phyloP scores from a whole-genome alignment of 2,329 filamentous ascomycete species.

The Sordariomycetes sp. region DNA sequence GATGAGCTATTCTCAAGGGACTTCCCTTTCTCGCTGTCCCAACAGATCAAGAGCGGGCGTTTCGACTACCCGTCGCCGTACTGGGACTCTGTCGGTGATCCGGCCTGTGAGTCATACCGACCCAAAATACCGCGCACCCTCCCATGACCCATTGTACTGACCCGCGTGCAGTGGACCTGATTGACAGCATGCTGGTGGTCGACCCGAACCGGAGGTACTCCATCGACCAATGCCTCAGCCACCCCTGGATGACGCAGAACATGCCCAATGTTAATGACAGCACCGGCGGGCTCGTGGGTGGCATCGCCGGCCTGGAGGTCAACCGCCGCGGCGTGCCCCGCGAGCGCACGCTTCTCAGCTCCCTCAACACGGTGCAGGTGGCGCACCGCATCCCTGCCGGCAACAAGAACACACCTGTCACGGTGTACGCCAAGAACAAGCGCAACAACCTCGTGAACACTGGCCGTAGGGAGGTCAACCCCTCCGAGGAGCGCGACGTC shows the following conservation, averaged over 20 bases:
- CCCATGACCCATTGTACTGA: constrained; percentile 2
- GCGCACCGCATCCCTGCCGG: constrained; percentile 42
- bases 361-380: constrained; percentile 62
- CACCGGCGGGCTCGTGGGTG: constrained; percentile 85
- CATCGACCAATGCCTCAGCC: constrained; percentile 80
- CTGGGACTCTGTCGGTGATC: constrained; percentile 81
- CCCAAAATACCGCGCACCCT: neutral
- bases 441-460: constrained; percentile 23
- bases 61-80: constrained; percentile 97
- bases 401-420: constrained; percentile 49
- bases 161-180: constrained; percentile 58
- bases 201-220: constrained; percentile 75
- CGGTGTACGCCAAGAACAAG: constrained; percentile 65
- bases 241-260: constrained; percentile 74
- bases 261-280: constrained; percentile 62
- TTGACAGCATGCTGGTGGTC: constrained; percentile 89
- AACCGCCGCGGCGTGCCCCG: constrained; percentile 67
- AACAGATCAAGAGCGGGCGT: constrained; percentile 79
- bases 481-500: constrained; percentile 55
- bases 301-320: constrained; percentile 73
- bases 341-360: constrained; percentile 76
- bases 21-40: constrained; percentile 75
- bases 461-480: constrained; percentile 47
- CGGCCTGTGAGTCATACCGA: constrained; percentile 46
- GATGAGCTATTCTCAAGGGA: constrained; percentile 74